Base-by-base conservation (phyloP, 345 rosid genomes). In the Brassica nigra region DNA sequence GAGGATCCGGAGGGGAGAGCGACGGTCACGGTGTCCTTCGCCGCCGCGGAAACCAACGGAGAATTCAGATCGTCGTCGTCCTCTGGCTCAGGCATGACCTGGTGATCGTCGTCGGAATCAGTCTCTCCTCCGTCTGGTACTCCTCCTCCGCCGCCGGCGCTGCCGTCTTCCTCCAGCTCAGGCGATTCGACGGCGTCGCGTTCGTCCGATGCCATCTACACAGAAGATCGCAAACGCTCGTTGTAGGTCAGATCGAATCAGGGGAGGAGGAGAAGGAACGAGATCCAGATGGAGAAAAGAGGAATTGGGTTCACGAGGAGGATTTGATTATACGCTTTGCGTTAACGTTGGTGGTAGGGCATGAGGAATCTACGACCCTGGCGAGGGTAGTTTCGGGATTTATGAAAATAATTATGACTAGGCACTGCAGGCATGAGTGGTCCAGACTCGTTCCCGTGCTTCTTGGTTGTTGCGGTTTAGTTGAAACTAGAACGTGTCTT, bases 311-410 rank as follows among this genome's bases (percentile, higher is more conserved):
- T 39, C 44, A 8, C 44, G 44, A 39, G 44, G 44, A 39, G 44
- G 49, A 42, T 34, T 34, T 34, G 37, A 34, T 23, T 23, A 23
- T 34, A 34, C 37, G 37, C 37, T 34, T n/a, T 34, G 37, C 37
- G 37, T 34, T 34, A 7, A 7, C 37, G 37, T 34, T 5, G 37
- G 37, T 34, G 37, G 37, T 34, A 34, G 37, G 37, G 36, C 36
- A 34, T 34, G 37, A 42, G 11, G 49, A 42, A 42, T 42, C 49
- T 42, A 42, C 49, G n/a, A 42, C 36, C 1, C 20, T 23, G 6
- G 10, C 58, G 37, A 54, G 82, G 82, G 34, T 68, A 74, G 11
- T 68, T 74, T 68, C 12, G 49, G 49, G 3, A 42, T 42, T 42
- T 10, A 10, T 1, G 14, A 14, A 11, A 42, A 42, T 42, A 1